Conservation (phyloP, 2,329 filamentous ascomycete genomes). For the Curvularia eragrostidis region DNA sequence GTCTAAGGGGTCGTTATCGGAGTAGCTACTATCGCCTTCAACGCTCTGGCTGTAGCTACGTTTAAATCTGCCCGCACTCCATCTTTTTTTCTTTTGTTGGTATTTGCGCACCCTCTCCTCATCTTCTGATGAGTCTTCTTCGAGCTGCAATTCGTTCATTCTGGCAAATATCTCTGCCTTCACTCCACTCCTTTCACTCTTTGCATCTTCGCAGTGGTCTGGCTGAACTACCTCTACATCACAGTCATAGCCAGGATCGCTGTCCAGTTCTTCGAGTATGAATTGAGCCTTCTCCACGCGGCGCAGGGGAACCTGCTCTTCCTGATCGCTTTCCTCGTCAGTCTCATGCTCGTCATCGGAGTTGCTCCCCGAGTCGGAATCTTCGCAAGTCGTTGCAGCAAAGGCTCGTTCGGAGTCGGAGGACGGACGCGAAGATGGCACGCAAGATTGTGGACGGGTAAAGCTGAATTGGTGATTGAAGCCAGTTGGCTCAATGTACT, state of each 20-base stretch:
- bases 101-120: slow-evolving; percentile 38
- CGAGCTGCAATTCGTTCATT: slow-evolving; percentile 47
- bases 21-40: slow-evolving; percentile 53
- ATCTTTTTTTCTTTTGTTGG: slow-evolving; percentile 50
- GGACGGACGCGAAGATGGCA: slow-evolving; percentile 48
- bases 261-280: slow-evolving; percentile 53
- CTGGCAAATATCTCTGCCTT: slow-evolving; percentile 43
- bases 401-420: slow-evolving; percentile 46
- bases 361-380: slow-evolving; percentile 37
- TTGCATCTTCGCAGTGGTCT: slow-evolving; percentile 54
- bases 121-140: slow-evolving; percentile 43
- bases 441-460: slow-evolving; percentile 44
- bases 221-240: slow-evolving; percentile 55
- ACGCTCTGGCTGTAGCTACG: slow-evolving; percentile 56
- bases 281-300: slow-evolving; percentile 45
- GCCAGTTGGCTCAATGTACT: slow-evolving; percentile 48
- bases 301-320: slow-evolving; percentile 33
- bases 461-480: slow-evolving; percentile 47
- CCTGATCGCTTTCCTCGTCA: slow-evolving; percentile 39
- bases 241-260: slow-evolving; percentile 48
- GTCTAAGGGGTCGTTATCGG: slow-evolving; percentile 51
- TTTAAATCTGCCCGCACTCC: slow-evolving; percentile 54
- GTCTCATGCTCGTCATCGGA: slow-evolving; percentile 29
- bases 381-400: slow-evolving; percentile 40
- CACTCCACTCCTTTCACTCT: slow-evolving; percentile 42